Conservation (phyloP, 768 basidiomycete species). For the Mycena floridula region DNA sequence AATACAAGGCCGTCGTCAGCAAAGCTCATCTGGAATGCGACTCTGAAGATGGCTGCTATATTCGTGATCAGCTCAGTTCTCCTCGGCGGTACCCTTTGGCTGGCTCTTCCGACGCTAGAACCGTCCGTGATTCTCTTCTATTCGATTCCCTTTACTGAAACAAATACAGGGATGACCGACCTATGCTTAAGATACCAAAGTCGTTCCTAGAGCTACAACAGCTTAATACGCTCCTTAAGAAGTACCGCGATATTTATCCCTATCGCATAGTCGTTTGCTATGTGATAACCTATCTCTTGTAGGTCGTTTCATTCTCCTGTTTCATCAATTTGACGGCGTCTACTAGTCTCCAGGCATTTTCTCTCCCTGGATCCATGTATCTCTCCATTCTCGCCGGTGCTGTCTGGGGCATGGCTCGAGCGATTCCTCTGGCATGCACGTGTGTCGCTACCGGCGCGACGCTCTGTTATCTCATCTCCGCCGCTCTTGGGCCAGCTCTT, state of each 20-base stretch:
- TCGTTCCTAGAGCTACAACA: slow-evolving; percentile 83
- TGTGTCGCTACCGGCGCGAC: slow-evolving; percentile 90
- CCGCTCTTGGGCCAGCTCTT: slow-evolving; percentile 88
- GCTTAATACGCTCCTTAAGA: slow-evolving; percentile 81
- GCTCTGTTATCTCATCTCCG: slow-evolving; percentile 88
- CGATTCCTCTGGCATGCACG: slow-evolving; percentile 84
- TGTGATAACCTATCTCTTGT: slow-evolving; percentile 90
- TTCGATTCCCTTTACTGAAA: slow-evolving; percentile 11
- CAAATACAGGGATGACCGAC: slow-evolving; percentile 60
- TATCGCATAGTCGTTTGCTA: slow-evolving; percentile 83
- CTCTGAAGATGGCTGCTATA: slow-evolving; percentile 76
- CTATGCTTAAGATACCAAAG: slow-evolving; percentile 74
- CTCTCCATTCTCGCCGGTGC: slow-evolving; percentile 95
- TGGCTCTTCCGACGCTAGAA: slow-evolving; percentile 74
- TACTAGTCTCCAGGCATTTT: slow-evolving; percentile 90
- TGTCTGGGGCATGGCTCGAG: slow-evolving; percentile 85
- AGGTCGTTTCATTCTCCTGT: slow-evolving; percentile 22
- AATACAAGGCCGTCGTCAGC: slow-evolving; percentile 37
- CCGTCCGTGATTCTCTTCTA: slow-evolving; percentile 43
- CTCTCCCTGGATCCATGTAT: slow-evolving; percentile 96
- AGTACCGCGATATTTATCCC: slow-evolving; percentile 87
- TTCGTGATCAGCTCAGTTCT: slow-evolving; percentile 65
- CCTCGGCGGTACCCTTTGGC: slow-evolving; percentile 73
- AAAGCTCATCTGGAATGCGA: slow-evolving; percentile 70
- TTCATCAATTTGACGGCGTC: not conserved